Evolutionary conservation across 805 yeast genomes (phyloP), one percentile per base, ranked within the genome.

Genomic region (Zygoascus tannicola): DNA sequence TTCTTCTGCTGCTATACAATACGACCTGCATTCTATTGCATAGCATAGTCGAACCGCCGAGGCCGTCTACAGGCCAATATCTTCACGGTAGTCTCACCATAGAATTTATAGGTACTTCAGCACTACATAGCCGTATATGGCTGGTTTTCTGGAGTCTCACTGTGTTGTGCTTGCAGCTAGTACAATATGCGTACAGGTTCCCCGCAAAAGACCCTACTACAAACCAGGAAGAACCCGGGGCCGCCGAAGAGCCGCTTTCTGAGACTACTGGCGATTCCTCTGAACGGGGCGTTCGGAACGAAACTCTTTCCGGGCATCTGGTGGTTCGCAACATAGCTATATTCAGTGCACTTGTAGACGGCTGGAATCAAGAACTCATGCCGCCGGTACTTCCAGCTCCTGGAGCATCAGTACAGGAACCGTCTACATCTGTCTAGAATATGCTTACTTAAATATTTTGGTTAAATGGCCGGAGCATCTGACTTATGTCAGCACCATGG

Each of bases 51-150:
- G 42, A 35, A 8, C 46, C 47, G 16, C 50, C 51, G 15, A 30
- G 23, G 22, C 50, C 54, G 4, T 16, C 28, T 16, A 23, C 41
- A 2, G 52, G 50, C 41, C 20, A 32, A 14, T 45, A 45, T 35
- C 44, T 51, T 28, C 56, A 53, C 40, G 56, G 56, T 19, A 47
- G 56, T 4, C 44, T 51, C 19, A 51, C 54, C 4, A 50, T 53
- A 8, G 56, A 53, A 39, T 51, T 53, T 35, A 46, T 53, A 10
- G 56, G 56, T 3, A 49, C 40, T 4, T 34, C 42, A 28, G 50
- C 47, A 3, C 38, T 51, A 32, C 34, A 32, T 3, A 51, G 48
- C 14, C 41, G 49, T n/a, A 3, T 40, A 16, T 48, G 47, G 4
- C 43, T 53, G 33, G 23, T 53, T 2, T 18, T 40, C 8, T 52